Conservation (phyloP, 306 rosid species). For the Psophocarpus tetragonolobus region DNA sequence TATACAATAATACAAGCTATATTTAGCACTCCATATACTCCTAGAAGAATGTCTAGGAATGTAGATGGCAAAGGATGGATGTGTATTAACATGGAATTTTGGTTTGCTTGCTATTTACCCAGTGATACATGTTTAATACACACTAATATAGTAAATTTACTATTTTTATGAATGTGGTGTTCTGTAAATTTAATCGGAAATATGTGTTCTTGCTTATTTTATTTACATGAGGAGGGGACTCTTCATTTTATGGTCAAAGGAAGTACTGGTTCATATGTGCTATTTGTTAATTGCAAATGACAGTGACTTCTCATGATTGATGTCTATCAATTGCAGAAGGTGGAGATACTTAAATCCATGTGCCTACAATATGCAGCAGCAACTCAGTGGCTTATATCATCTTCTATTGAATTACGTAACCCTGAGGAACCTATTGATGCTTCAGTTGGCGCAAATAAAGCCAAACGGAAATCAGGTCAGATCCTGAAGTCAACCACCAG, state of each 20-base stretch:
- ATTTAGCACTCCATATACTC: background rate
- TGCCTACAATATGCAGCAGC: conserved; percentile 94
- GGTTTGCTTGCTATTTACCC: conserved; percentile 8
- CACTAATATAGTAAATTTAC: background rate
- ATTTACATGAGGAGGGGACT: background rate
- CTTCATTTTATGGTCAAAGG: conserved; percentile 1
- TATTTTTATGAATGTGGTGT: background rate
- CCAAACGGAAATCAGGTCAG: conserved; percentile 56
- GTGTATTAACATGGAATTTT: background rate
- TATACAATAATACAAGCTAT: background rate
- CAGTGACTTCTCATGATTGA: conserved; percentile 17
- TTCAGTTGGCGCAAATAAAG: conserved; percentile 38
- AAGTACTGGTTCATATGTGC: background rate
- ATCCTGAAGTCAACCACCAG: conserved; percentile 60
- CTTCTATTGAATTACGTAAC: conserved; percentile 60
- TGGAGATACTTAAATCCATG: conserved; percentile 78
- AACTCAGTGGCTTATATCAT: conserved; percentile 86
- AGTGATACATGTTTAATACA: background rate
- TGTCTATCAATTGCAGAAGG: conserved; percentile 65
- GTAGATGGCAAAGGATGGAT: background rate
- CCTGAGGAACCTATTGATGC: conserved; percentile 52
- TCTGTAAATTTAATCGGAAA: conserved; percentile 3
- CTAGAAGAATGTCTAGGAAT: background rate
- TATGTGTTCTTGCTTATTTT: conserved; percentile 1
- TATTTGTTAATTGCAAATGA: background rate